Evolutionary conservation across 768 basidiomycete species (phyloP).

Genomic region (Piloderma croceum): DNA sequence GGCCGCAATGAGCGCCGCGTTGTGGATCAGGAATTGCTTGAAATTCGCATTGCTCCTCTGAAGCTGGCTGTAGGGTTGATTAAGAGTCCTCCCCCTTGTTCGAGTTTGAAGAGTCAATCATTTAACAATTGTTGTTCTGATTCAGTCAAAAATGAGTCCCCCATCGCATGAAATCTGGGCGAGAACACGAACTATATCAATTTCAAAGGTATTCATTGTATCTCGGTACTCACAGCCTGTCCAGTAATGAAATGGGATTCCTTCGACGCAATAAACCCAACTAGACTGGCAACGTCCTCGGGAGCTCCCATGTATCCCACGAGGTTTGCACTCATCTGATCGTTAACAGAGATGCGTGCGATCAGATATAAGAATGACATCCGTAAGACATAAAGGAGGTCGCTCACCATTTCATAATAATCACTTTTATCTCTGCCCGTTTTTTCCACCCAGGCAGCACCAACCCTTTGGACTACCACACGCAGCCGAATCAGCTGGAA

Average conservation of each 20-base stretch:
- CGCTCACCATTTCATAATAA: background rate
- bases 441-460: background rate
- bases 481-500: background rate
- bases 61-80: too few species aligned
- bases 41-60: too few species aligned
- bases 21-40: too few species aligned
- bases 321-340: conserved; percentile 13
- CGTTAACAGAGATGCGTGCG: background rate
- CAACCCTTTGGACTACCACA: background rate
- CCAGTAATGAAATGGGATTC: conserved; percentile 27
- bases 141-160: too few species aligned
- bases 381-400: conserved; percentile 1
- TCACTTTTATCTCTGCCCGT: background rate
- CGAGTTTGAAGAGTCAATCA: too few species aligned
- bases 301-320: conserved; percentile 17
- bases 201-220: too few species aligned
- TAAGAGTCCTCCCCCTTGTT: too few species aligned
- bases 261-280: conserved; percentile 28
- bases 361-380: background rate
- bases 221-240: too few species aligned
- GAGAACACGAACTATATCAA: too few species aligned
- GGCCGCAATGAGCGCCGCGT: too few species aligned
- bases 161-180: too few species aligned
- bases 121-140: too few species aligned
- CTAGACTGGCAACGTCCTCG: conserved; percentile 22